Evolutionary conservation across 257 asterid genomes (phyloP).

Genomic region (Solanum lignicaule): DNA sequence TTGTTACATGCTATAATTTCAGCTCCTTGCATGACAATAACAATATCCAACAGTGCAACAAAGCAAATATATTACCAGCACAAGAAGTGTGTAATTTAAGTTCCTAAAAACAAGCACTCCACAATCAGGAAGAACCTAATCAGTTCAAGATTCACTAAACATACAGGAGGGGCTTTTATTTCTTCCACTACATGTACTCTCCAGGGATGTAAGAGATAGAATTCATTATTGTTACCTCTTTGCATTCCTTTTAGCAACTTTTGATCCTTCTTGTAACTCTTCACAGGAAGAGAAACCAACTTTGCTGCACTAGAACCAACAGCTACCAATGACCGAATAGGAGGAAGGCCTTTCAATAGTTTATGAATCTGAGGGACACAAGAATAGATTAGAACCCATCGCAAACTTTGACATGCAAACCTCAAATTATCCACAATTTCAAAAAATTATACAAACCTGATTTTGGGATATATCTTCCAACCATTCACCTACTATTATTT

Average conservation of each 20-base stretch:
- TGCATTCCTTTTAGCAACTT: constrained; percentile 93
- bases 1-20: not conserved
- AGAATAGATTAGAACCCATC: not conserved
- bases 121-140: not conserved
- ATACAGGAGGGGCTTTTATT: not conserved
- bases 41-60: not conserved
- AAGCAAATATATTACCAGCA: not conserved
- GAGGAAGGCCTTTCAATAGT: constrained; percentile 92
- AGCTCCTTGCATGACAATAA: not conserved
- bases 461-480: constrained; percentile 93
- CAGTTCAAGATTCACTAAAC: not conserved
- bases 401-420: constrained; percentile 12
- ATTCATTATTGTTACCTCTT: constrained; percentile 49
- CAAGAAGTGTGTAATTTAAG: not conserved
- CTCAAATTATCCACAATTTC: not conserved
- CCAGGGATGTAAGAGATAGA: constrained; percentile 1
- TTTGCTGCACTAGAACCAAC: constrained; percentile 98
- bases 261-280: constrained; percentile 72
- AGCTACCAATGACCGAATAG: constrained; percentile 84
- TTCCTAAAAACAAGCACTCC: not conserved
- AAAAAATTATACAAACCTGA: constrained; percentile 45
- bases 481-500: constrained; percentile 88
- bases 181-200: not conserved
- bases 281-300: constrained; percentile 79
- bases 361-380: constrained; percentile 53